phyloP scores from a whole-genome alignment of 306 rosid genomes.

The Ceratonia siliqua region DNA sequence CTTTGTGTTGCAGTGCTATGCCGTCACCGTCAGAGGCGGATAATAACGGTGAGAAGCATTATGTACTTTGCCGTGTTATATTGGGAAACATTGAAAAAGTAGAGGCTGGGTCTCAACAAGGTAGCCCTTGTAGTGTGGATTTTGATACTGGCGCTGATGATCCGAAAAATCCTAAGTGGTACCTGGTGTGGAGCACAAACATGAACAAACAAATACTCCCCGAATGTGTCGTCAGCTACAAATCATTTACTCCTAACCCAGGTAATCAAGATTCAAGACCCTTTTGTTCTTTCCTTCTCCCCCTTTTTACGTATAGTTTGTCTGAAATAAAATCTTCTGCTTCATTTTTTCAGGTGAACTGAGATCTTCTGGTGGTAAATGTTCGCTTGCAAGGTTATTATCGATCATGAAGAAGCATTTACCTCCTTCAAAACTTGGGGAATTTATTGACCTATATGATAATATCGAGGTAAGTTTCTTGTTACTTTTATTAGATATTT shows the following conservation, averaged over 20 bases:
- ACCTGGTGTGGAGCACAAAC: constrained; percentile 53
- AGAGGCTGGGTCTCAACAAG: constrained; percentile 46
- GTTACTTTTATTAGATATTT: neutral
- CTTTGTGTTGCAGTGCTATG: constrained; percentile 42
- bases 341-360: constrained; percentile 32
- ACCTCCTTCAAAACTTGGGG: constrained; percentile 41
- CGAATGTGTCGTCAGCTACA: constrained; percentile 57
- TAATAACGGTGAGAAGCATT: constrained; percentile 47
- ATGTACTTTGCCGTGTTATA: constrained; percentile 55
- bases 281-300: neutral
- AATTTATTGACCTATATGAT: constrained; percentile 31
- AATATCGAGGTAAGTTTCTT: constrained; percentile 38
- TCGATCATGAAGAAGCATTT: constrained; percentile 43
- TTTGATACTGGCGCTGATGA: constrained; percentile 61
- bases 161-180: constrained; percentile 49
- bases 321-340: neutral
- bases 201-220: constrained; percentile 58
- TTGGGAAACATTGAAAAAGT: constrained; percentile 61
- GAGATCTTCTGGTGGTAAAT: neutral
- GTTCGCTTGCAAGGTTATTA: constrained; percentile 31
- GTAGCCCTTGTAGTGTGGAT: constrained; percentile 42
- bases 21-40: constrained; percentile 42
- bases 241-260: constrained; percentile 22
- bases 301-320: neutral
- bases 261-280: constrained; percentile 39